A percentile compares a stretch with the other conserved stretches of the same genome.
Evolutionary conservation across 306 rosid species (phyloP).

Genomic region (Purshia tridentata): DNA sequence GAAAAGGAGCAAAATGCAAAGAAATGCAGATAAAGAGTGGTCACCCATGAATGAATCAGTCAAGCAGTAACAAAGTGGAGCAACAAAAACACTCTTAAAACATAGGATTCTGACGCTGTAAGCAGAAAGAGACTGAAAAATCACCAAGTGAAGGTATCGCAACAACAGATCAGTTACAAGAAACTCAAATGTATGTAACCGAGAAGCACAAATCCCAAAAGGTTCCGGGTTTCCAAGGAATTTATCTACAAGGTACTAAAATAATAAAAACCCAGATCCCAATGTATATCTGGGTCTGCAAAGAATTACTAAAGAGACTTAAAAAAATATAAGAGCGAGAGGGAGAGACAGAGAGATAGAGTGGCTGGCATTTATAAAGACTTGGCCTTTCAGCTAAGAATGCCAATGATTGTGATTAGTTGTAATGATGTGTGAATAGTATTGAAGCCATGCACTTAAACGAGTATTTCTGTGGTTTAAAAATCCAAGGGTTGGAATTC

Average conservation of each 20-base stretch:
- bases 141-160: background rate
- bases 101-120: background rate
- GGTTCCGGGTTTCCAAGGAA: constrained; percentile 22
- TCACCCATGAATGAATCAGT: constrained; percentile 44
- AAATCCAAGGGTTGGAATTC: constrained; percentile 12
- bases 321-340: background rate
- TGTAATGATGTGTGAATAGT: constrained; percentile 25
- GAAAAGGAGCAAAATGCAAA: constrained; percentile 43
- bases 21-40: constrained; percentile 28
- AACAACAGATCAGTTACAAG: background rate
- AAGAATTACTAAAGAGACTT: background rate
- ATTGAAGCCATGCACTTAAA: constrained; percentile 23
- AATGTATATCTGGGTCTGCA: constrained; percentile 15
- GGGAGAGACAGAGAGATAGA: background rate
- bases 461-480: constrained; percentile 8
- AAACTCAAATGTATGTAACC: background rate
- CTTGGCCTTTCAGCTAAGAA: constrained; percentile 26
- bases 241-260: background rate
- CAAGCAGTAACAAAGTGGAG: background rate
- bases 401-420: constrained; percentile 38
- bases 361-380: constrained; percentile 10
- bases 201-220: constrained; percentile 38
- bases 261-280: constrained; percentile 23
- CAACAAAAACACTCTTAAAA: constrained; percentile 7
- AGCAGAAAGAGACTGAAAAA: constrained; percentile 6